phyloP scores from a whole-genome alignment of 306 rosid genomes.

The Acacia confusa region DNA sequence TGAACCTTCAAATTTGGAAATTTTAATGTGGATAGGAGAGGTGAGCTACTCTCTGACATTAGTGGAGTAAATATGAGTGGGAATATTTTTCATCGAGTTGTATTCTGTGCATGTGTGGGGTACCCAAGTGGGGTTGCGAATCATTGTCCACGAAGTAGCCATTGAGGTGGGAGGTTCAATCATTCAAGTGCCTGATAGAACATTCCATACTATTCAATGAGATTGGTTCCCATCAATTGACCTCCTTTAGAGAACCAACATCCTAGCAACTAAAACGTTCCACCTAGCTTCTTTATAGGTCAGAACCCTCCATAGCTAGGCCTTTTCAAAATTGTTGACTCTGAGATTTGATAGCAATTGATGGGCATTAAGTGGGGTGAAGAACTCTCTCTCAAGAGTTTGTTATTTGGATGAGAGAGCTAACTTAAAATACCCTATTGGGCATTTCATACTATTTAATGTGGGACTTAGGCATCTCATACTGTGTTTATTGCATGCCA shows the following conservation, averaged over 20 bases:
- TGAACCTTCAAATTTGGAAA: conserved; percentile 93
- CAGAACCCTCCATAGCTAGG: neutral
- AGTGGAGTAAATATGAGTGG: conserved; percentile 25
- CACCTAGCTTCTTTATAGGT: neutral
- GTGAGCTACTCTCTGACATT: conserved; percentile 43
- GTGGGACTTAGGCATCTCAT: neutral
- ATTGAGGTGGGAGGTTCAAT: neutral
- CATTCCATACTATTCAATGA: neutral
- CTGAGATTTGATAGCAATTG: neutral
- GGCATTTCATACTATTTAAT: neutral
- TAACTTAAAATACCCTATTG: neutral
- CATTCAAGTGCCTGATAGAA: neutral
- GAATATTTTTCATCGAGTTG: conserved; percentile 22
- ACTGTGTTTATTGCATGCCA: neutral
- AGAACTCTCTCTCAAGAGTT: neutral
- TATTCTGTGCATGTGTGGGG: neutral
- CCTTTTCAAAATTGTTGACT: neutral
- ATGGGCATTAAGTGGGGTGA: neutral
- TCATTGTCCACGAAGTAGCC: neutral
- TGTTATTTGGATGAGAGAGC: neutral
- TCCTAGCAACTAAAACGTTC: neutral
- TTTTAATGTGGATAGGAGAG: conserved; percentile 98
- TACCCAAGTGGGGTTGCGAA: neutral
- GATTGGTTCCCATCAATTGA: neutral
- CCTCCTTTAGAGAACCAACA: neutral